Percentiles rank a stretch among this genome's conserved stretches.
Evolutionary conservation across 1,284 basidiomycete genomes (phyloP).

Genomic region (Wallemia mellicola): DNA sequence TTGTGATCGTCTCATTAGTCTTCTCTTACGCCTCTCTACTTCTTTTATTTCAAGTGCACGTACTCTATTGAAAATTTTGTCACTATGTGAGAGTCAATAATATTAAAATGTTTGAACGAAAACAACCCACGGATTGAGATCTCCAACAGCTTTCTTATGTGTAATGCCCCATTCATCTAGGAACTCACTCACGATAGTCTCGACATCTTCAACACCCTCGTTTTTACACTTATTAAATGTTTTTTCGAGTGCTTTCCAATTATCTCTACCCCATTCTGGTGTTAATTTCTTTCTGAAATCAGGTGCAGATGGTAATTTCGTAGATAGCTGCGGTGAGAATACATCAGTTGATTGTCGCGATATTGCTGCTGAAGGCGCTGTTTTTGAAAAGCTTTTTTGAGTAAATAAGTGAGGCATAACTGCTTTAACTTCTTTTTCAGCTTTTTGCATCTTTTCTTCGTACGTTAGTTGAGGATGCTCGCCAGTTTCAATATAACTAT

Average conservation of each 20-base stretch:
- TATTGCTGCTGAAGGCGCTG: no score
- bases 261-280: not conserved
- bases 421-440: not conserved
- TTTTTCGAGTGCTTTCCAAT: not conserved
- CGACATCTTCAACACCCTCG: not conserved
- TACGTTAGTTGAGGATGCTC: not conserved
- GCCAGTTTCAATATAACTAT: not conserved
- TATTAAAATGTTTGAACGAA: not conserved
- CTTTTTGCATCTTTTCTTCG: not conserved
- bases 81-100: not conserved
- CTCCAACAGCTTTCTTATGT: not conserved
- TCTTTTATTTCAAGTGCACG: not conserved
- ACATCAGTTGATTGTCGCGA: not conserved
- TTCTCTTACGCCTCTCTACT: not conserved
- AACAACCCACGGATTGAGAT: not conserved
- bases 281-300: not conserved
- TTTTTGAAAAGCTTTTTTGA: no score
- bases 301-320: not conserved
- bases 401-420: not conserved
- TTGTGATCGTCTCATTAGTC: not conserved
- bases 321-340: not conserved
- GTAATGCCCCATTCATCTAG: not conserved
- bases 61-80: not conserved
- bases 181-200: not conserved
- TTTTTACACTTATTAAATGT: not conserved